Base-by-base conservation (phyloP, 2,329 filamentous ascomycete species). In the Fusarium burgessii region DNA sequence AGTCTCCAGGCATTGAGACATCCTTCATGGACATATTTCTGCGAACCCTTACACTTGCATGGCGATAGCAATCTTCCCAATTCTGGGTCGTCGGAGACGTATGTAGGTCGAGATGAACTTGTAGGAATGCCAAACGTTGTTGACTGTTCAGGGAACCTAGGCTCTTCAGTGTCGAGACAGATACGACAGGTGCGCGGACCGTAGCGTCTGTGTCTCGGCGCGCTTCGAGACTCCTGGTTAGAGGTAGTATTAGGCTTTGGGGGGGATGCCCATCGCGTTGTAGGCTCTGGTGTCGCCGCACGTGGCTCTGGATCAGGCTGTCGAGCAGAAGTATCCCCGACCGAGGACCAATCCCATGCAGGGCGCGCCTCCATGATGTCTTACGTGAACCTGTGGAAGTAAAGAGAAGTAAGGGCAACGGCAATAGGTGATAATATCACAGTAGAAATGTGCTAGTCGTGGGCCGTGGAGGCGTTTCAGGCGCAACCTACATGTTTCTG, bases 1-100 rank as follows among this genome's bases (percentile, higher is more conserved):
- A 91, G 87, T 73, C 96, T 89, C 94, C 95, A 98, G 14, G 89
- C 86, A 76, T 92, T 89, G 51, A 99, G 85, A 78, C 96, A 99
- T 33, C 90, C 92, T 80, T 98, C 94, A 80, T 99, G 96, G 27
- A 98, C 94, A 81, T 97, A 98, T 82, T 93, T 93, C 74, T 95
- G 93, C 41, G 93, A 93, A 56, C 96, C 96, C 83, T 93, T 97
- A 87, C 96, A 99, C 82, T 91, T 90, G 85, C 96, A 99, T 38
- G 96, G 96, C 58, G 92, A 92, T 74, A 98, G 88, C 32, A 99
- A 85, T 54, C 94, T 91, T 41, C 93, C 93, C 33, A 92, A 87
- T 70, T 91, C 87, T 10, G 90, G 86, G 71, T 93, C 92, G 67
- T 92, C 89, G 27, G 93, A 95, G 55, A 91, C 87, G 77, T 97